Conservation (phyloP, 2,329 filamentous ascomycete genomes). For the Cladosporium oxysporum region DNA sequence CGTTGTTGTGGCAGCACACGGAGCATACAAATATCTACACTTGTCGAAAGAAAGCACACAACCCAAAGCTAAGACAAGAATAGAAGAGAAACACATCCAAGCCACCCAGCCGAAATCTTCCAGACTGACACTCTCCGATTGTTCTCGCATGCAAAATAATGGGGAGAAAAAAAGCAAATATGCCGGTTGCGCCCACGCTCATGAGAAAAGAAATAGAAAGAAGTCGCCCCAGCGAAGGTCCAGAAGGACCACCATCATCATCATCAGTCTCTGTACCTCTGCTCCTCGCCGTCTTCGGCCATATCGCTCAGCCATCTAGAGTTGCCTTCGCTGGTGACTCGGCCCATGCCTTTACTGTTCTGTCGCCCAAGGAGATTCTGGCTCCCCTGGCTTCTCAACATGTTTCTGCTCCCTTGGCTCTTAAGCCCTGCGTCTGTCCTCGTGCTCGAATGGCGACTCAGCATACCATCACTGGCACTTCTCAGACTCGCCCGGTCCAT, state of each 20-base stretch:
- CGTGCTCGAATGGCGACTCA: constrained; percentile 27
- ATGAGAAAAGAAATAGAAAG: neutral
- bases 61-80: neutral
- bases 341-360: constrained; percentile 23
- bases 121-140: neutral
- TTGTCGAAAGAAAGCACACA: neutral
- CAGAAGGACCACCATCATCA: neutral
- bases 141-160: neutral
- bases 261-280: constrained; percentile 16
- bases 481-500: constrained; percentile 43
- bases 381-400: neutral
- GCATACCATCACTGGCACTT: constrained; percentile 36
- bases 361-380: constrained; percentile 17
- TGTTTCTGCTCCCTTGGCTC: neutral
- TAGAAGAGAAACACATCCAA: constrained; percentile 5
- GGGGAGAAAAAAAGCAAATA: neutral
- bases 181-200: constrained; percentile 3
- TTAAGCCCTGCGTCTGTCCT: constrained; percentile 11
- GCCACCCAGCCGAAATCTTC: neutral
- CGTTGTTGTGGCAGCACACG: neutral
- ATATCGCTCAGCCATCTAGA: neutral
- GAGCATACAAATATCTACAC: constrained; percentile 2
- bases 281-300: constrained; percentile 2
- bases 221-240: neutral
- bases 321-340: constrained; percentile 23